Conservation (phyloP, 805 yeast species). For the Candida ovalis region DNA sequence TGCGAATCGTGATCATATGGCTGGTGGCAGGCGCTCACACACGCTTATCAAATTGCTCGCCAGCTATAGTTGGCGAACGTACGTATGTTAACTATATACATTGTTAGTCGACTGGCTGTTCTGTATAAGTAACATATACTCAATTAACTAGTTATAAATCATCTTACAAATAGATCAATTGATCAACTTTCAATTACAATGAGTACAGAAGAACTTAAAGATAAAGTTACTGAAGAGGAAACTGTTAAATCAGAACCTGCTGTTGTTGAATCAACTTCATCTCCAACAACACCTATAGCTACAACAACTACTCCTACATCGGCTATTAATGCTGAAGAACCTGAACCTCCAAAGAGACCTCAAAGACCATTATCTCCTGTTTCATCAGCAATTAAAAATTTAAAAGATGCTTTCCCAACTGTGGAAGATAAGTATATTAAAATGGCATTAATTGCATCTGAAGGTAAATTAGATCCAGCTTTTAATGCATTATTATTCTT, state of each 20-base stretch:
- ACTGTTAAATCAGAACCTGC: not conserved
- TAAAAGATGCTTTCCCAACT: constrained; percentile 83
- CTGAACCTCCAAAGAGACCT: constrained; percentile 46
- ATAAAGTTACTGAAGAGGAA: not conserved
- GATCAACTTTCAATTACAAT: not conserved
- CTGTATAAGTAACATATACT: not conserved
- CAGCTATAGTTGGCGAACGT: no score
- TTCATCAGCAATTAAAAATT: constrained; percentile 49
- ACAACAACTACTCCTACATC: not conserved
- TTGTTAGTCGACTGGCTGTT: no score
- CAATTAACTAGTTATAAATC: no score
- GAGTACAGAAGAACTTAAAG: constrained; percentile 7
- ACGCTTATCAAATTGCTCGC: no score
- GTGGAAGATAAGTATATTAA: constrained; percentile 66
- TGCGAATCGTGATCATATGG: no score
- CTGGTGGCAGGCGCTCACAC: no score
- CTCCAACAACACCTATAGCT: not conserved
- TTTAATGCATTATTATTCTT: constrained; percentile 81
- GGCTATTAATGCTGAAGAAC: constrained; percentile 4
- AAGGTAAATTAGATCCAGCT: constrained; percentile 77
- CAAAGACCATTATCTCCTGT: constrained; percentile 62
- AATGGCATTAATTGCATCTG: constrained; percentile 82
- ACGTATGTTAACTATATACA: no score
- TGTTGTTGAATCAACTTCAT: not conserved
- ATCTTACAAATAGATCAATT: no score